Evolutionary conservation across 768 basidiomycete genomes (phyloP).

Genomic region (Suillus luteus): DNA sequence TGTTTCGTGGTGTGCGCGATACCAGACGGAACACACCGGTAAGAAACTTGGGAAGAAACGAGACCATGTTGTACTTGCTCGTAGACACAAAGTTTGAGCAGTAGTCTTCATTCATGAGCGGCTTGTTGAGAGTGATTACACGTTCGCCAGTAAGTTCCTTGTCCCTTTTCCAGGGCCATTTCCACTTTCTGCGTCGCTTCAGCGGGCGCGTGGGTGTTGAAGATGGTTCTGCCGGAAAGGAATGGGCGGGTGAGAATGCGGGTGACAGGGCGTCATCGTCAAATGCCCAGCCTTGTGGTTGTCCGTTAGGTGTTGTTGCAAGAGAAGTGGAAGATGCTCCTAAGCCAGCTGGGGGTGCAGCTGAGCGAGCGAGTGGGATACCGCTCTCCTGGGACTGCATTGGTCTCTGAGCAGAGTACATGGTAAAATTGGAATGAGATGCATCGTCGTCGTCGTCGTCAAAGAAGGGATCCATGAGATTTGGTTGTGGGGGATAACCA

Average conservation of each 20-base stretch:
- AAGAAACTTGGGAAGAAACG: conserved; percentile 93
- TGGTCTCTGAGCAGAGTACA: conserved; percentile 22
- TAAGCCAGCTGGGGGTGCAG: conserved; percentile 62
- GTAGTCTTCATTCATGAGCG: conserved; percentile 63
- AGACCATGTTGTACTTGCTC: conserved; percentile 88
- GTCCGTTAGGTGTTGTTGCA: conserved; percentile 37
- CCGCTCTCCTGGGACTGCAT: conserved; percentile 50
- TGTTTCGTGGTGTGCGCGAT: background rate
- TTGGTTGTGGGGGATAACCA: conserved; percentile 61
- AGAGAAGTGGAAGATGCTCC: conserved; percentile 51
- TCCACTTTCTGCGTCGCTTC: conserved; percentile 48
- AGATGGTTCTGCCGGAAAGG: conserved; percentile 37
- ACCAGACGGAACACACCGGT: conserved; percentile 58
- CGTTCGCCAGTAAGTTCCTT: conserved; percentile 70
- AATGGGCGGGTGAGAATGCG: conserved; percentile 44
- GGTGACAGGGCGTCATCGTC: conserved; percentile 60
- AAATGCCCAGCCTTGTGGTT: conserved; percentile 73
- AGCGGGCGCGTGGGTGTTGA: conserved; percentile 17
- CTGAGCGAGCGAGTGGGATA: conserved; percentile 58
- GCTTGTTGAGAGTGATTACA: conserved; percentile 81
- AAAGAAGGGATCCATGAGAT: conserved; percentile 70
- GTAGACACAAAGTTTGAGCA: conserved; percentile 87
- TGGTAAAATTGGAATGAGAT: conserved; percentile 66
- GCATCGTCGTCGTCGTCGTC: conserved; percentile 81
- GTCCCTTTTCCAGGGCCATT: conserved; percentile 84